Evolutionary conservation across 192 early-diverging fungal genomes (phyloP), one percentile per base, ranked within the genome.

Genomic region (Spizellomyces punctatus): DNA sequence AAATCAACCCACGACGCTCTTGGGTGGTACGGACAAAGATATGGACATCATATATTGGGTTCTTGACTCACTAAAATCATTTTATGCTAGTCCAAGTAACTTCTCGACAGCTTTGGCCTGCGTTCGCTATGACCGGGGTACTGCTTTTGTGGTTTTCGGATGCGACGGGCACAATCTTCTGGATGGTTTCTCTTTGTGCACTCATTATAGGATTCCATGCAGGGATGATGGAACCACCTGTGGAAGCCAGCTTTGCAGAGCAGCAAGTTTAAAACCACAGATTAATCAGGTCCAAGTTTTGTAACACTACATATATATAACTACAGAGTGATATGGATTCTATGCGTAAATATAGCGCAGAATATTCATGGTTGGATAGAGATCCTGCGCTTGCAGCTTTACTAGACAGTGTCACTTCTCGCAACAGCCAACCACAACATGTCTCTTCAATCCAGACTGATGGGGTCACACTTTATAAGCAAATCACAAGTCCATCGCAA

Each of bases 151-250:
- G 68, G 50, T 61, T 82, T 45, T 54, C 75, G 5, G 69, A 71
- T 5, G 78, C 72, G 10, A 75, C 73, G 5, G 69, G 67, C 36
- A 71, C 78, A 5, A 72, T 85, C 46, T 76, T 85, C 59, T 85
- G 74, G 72, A 60, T 85, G 69, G 58, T 63, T 8, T 14, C 76
- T 1, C 62, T 76, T 12, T 63, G 67, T 41, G 77, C 61, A 17
- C 14, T 69, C 12, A 48, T 85, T 57, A 69, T 81, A 10, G 56
- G 21, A 17, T 64, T 61, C 16, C 83, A 85, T 71, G 83, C 78
- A 6, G 83, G 83, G 19, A 46, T 69, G 8, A 74, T 84, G 79
- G 82, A 84, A 12, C 78, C 74, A 62, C 82, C 82, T 4, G 44
- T 84, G 16, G 82, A 81, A 56, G 77, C 74, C 12, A 76, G 75